Evolutionary conservation across 23 red algal species (phyloP), one percentile per base, ranked within the genome.

Genomic region (Gracilaria gracilis): DNA sequence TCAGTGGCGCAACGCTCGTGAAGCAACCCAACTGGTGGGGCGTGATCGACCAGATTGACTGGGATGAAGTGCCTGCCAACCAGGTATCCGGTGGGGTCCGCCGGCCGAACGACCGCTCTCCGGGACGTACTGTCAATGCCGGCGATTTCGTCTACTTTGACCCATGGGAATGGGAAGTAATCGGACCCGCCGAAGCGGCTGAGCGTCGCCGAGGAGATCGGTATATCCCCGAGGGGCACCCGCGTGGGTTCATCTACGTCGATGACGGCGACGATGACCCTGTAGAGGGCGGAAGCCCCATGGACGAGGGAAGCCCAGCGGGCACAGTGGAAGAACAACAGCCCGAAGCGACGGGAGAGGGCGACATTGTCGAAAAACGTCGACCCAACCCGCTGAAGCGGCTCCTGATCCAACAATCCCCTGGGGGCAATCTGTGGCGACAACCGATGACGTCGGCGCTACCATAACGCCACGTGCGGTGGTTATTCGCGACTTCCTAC

Each of bases 131-230:
- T 16, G 47, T 32, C 42, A 80, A 80, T 0, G 4, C 42, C 37
- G 13, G 75, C n/a, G 51, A 54, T 29, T 47, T 47, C 24, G 75
- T 80, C 4, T 47, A 54, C 16, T 54, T 80, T 20, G 75, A 80
- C 32, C 75, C 75, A 21, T 80, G 42, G 42, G 9, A 8, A 8
- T 28, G 51, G 75, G 75, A 44, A 37, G 42, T 80, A 2, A 50
- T 48, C 0, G 13, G 13, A 0, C 14, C 42, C 25, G 51, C 42
- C 49, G 75, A 29, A 9, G 75, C 55, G 42, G 24, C 29, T 51
- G 29, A 9, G 3, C 12, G 33, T 4, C 75, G 75, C 47, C 25
- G n/a, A 29, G n/a, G 9, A 9, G 3, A 2, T 0, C 75, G 75
- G 21, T 54, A 47, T 29, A 53, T 80, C 42, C 42, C 3, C 19